Percentiles rank a stretch among this genome's conserved stretches.
Conservation (phyloP, 2,329 filamentous ascomycete species). For the Arthrobotrys musiformis region DNA sequence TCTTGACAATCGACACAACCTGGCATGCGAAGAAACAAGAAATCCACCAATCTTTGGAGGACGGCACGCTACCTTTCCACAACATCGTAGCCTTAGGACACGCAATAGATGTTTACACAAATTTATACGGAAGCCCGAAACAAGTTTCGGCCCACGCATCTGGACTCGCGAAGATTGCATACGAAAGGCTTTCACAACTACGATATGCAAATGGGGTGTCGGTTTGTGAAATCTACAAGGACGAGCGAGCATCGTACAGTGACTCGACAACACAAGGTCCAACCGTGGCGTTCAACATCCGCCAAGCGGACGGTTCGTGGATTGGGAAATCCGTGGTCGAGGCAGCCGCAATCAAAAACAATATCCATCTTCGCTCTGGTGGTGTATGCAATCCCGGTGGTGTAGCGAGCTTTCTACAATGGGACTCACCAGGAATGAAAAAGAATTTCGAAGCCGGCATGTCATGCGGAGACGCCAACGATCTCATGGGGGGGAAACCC, state of each 20-base stretch:
- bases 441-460: constrained; percentile 70
- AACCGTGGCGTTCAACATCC: constrained; percentile 73
- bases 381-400: constrained; percentile 69
- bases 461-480: constrained; percentile 69
- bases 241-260: constrained; percentile 64
- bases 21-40: constrained; percentile 69
- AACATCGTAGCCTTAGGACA: constrained; percentile 72
- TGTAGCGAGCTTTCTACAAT: constrained; percentile 65
- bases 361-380: constrained; percentile 73
- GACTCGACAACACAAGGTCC: constrained; percentile 70
- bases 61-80: constrained; percentile 75
- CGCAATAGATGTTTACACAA: constrained; percentile 69
- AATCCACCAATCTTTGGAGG: constrained; percentile 71
- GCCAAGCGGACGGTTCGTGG: constrained; percentile 67
- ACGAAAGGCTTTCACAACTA: constrained; percentile 66
- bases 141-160: constrained; percentile 70
- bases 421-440: constrained; percentile 69
- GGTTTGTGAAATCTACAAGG: constrained; percentile 69
- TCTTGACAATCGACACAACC: constrained; percentile 65
- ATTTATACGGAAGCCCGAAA: constrained; percentile 67
- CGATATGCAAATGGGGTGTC: constrained; percentile 68
- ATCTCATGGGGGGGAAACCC: constrained; percentile 68
- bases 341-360: constrained; percentile 67
- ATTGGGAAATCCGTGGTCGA: constrained; percentile 72
- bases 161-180: constrained; percentile 67